Conservation (phyloP, 208 protist species). For the Acanthamoeba royreba region DNA sequence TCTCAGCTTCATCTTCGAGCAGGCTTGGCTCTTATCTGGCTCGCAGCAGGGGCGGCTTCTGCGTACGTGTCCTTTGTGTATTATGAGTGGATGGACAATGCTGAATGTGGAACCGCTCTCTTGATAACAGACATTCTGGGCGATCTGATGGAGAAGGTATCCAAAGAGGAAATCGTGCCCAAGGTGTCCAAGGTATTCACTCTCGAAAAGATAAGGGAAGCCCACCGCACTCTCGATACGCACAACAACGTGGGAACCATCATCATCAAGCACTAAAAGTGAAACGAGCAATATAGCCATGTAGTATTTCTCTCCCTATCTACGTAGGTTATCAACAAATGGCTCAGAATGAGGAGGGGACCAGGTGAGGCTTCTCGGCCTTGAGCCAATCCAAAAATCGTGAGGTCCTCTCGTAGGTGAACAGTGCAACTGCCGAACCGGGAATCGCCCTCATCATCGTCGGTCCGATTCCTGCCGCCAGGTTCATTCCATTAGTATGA, state of each 20-base stretch:
- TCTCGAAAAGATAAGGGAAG: conserved; percentile 4
- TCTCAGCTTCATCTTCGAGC: conserved; percentile 18
- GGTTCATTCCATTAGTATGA: no score
- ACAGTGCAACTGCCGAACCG: neutral
- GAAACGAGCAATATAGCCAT: neutral
- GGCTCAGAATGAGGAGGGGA: neutral
- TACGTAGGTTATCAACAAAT: neutral
- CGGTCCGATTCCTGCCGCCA: neutral
- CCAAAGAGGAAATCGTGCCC: conserved; percentile 2
- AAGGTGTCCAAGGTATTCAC: neutral
- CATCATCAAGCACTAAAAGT: conserved; percentile 6
- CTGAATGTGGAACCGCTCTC: neutral
- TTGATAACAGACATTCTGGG: neutral
- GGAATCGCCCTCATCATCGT: neutral
- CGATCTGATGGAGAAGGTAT: conserved; percentile 15
- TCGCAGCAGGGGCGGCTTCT: neutral
- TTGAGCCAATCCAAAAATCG: neutral
- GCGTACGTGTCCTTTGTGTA: neutral
- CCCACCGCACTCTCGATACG: neutral
- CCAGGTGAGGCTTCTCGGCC: neutral
- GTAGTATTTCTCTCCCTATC: no score
- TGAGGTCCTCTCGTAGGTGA: neutral
- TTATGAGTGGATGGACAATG: neutral
- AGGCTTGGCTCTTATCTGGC: neutral
- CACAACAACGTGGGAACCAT: neutral